Evolutionary conservation across 495 filamentous ascomycete genomes (phyloP).

Genomic region (Neurospora sublineolata): DNA sequence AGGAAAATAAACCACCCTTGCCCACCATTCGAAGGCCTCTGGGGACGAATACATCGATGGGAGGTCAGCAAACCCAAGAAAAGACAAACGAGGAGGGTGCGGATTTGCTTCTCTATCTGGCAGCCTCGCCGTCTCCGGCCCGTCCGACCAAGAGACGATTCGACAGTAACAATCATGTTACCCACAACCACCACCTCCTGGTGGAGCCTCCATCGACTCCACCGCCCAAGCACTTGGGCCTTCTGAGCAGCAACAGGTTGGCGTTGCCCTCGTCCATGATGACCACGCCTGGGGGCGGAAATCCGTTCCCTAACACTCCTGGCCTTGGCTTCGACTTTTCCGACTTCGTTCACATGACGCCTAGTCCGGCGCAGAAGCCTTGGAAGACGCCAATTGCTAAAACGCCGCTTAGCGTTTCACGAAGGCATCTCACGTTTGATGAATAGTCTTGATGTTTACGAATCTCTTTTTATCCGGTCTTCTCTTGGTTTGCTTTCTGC

Average conservation of each 20-base stretch:
- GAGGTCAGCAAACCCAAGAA: constrained; percentile 14
- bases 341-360: constrained; percentile 94
- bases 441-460: constrained; percentile 14
- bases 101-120: constrained; percentile 82
- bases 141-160: constrained; percentile 19
- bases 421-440: constrained; percentile 36
- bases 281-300: constrained; percentile 67
- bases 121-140: constrained; percentile 82
- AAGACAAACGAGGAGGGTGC: constrained; percentile 70
- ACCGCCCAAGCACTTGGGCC: constrained; percentile 45
- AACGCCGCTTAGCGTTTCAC: constrained; percentile 31
- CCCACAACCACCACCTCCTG: constrained; percentile 1
- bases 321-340: constrained; percentile 77
- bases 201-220: constrained; percentile 79
- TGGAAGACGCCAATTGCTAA: constrained; percentile 57
- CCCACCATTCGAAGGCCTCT: not conserved
- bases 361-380: constrained; percentile 78
- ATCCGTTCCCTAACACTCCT: constrained; percentile 50
- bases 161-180: constrained; percentile 2
- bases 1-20: not conserved
- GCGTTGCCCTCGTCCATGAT: constrained; percentile 77
- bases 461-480: not conserved
- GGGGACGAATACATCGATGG: not conserved
- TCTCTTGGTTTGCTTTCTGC: not conserved
- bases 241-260: constrained; percentile 33